Conservation (phyloP, 2,329 filamentous ascomycete genomes). For the Exophiala lecanii-corni region DNA sequence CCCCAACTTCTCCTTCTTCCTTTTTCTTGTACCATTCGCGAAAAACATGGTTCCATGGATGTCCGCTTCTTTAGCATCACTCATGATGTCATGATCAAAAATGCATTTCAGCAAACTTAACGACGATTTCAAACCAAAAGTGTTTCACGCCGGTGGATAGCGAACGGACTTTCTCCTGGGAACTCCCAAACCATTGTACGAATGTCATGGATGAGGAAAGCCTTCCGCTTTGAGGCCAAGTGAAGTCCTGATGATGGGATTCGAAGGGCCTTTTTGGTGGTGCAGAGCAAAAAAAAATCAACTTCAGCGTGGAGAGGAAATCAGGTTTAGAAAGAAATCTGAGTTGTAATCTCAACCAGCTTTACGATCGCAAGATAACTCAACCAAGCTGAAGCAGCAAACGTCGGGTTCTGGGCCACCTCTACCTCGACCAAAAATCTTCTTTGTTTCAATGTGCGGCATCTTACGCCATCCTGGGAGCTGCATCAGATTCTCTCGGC, state of each 20-base stretch:
- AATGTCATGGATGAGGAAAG: background rate
- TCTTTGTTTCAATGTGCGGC: no score
- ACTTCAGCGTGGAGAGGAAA: no score
- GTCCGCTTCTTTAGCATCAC: background rate
- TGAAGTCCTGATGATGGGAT: conserved; percentile 1
- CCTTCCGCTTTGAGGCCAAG: background rate
- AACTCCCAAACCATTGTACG: background rate
- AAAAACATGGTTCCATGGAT: conserved; percentile 7
- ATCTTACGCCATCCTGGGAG: no score
- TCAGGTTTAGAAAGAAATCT: no score
- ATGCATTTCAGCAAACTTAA: conserved; percentile 2
- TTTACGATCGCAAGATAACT: no score
- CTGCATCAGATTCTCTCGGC: no score
- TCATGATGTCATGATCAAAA: conserved; percentile 5
- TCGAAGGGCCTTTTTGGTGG: conserved; percentile 4
- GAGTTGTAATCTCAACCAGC: no score
- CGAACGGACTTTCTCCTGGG: conserved; percentile 6
- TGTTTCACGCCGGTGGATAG: conserved; percentile 1
- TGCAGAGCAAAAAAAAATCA: conserved; percentile 3
- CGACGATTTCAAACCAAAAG: conserved; percentile 2
- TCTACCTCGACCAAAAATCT: no score
- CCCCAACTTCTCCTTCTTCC: conserved; percentile 3
- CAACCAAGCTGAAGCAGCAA: no score
- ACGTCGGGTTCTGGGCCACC: no score
- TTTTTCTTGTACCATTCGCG: conserved; percentile 17